Evolutionary conservation across 768 basidiomycete species (phyloP).

Genomic region (Boletus speciosus): DNA sequence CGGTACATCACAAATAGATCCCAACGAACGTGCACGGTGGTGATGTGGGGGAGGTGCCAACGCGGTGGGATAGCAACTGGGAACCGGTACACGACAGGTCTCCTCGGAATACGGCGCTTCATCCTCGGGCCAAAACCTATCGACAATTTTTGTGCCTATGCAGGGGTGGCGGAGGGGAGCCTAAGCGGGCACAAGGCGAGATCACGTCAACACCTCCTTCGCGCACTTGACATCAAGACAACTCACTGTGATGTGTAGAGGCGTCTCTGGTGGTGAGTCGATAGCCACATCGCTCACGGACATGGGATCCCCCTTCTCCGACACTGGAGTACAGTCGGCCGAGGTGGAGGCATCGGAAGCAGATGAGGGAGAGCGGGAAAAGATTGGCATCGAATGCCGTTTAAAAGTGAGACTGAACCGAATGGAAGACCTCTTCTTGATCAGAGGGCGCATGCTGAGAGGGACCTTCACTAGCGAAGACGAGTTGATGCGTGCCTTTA

Average conservation of each 20-base stretch:
- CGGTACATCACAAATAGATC: constrained; percentile 4
- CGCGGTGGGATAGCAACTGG: constrained; percentile 13
- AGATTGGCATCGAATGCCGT: constrained; percentile 26
- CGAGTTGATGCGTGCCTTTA: constrained; percentile 27
- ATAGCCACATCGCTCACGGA: constrained; percentile 3
- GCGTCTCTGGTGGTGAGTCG: not conserved
- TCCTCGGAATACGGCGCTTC: constrained; percentile 20
- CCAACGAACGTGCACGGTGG: constrained; percentile 22
- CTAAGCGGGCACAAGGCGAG: not conserved
- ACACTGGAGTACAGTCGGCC: constrained; percentile 9
- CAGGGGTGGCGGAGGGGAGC: constrained; percentile 16
- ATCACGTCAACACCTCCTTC: constrained; percentile 8
- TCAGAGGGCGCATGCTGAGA: constrained; percentile 25
- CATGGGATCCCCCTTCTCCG: constrained; percentile 23
- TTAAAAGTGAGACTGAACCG: constrained; percentile 21
- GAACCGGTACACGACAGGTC: constrained; percentile 6
- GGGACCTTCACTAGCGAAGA: constrained; percentile 26
- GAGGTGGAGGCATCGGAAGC: constrained; percentile 13
- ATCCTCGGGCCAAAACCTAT: constrained; percentile 33
- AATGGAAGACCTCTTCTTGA: constrained; percentile 27
- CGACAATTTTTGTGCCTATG: constrained; percentile 28
- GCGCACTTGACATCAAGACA: not conserved
- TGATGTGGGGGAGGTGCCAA: constrained; percentile 30
- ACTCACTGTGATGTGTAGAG: constrained; percentile 15
- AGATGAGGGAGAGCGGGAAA: constrained; percentile 19